These are phyloP conservation scores for Curvularia verruculosa DNA, from an alignment of 2,329 filamentous ascomycete genomes.

Conservation along the genomic window DNA sequence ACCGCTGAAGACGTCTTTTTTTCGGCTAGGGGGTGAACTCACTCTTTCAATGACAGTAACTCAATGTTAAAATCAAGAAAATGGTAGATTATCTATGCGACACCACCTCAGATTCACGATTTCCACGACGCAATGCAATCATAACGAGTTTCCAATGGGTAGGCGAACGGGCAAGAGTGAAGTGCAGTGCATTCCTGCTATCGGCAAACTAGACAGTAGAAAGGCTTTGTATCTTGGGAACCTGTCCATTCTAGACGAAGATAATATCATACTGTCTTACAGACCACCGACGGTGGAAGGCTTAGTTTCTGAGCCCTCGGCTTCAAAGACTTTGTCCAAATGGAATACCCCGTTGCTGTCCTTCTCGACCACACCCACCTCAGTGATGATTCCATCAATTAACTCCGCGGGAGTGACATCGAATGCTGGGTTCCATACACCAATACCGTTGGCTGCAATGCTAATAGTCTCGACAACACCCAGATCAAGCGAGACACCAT, in stretches of 20 bases:
- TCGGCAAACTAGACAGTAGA: not conserved
- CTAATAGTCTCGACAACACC: conserved; percentile 72
- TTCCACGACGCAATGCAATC: not conserved
- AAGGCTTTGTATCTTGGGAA: not conserved
- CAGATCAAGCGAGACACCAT: conserved; percentile 68
- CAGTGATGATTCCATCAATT: conserved; percentile 94
- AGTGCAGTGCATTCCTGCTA: not conserved
- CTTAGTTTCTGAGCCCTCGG: conserved; percentile 29
- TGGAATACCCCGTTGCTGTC: conserved; percentile 72
- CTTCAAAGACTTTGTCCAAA: conserved; percentile 53
- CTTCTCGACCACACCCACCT: conserved; percentile 86
- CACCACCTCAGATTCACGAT: not conserved
- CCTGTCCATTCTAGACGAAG: not conserved
- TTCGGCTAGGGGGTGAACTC: no score
- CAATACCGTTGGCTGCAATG: conserved; percentile 76
- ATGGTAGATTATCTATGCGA: not conserved
- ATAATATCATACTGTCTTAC: conserved; percentile 16
- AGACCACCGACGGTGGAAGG: conserved; percentile 43
- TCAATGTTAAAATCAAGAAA: not conserved
- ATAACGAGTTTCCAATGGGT: not conserved
- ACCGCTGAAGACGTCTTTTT: no score
- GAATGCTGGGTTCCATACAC: conserved; percentile 96
- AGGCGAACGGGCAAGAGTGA: not conserved
- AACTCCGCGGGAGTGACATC: conserved; percentile 88
- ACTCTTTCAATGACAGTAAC: not conserved